Evolutionary conservation across 306 rosid genomes (phyloP).

Genomic region (Trifolium repens): DNA sequence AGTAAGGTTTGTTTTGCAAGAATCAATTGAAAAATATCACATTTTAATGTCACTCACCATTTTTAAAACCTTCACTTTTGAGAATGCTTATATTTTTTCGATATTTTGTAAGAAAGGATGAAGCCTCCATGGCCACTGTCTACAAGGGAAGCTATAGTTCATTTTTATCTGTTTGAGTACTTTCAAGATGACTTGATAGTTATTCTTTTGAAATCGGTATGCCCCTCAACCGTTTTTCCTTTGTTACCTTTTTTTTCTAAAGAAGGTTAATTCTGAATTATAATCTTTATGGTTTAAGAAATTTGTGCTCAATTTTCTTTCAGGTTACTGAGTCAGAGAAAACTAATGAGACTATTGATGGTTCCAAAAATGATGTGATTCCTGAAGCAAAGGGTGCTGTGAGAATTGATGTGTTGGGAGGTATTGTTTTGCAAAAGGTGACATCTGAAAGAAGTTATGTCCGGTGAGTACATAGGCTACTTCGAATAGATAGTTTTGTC

Average conservation of each 20-base stretch:
- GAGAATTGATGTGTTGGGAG: constrained; percentile 90
- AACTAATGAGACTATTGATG: constrained; percentile 48
- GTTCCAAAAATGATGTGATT: constrained; percentile 59
- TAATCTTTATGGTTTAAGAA: constrained; percentile 35
- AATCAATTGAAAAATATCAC: background rate
- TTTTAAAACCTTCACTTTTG: constrained; percentile 35
- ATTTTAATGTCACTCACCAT: constrained; percentile 3
- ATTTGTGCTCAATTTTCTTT: constrained; percentile 35
- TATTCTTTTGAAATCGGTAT: constrained; percentile 83
- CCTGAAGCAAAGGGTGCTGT: constrained; percentile 73
- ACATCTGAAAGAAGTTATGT: constrained; percentile 83
- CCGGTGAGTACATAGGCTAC: constrained; percentile 69
- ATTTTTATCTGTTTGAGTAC: constrained; percentile 85
- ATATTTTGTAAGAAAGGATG: constrained; percentile 87
- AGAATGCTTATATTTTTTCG: constrained; percentile 50
- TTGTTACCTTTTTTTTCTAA: background rate
- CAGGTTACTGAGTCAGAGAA: constrained; percentile 65
- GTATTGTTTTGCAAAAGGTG: constrained; percentile 92
- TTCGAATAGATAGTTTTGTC: background rate
- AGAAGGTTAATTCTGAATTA: constrained; percentile 7
- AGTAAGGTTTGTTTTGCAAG: constrained; percentile 71
- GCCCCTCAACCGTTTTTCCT: constrained; percentile 8
- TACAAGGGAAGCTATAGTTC: constrained; percentile 80
- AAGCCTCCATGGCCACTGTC: constrained; percentile 95
- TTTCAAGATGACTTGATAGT: constrained; percentile 77